Evolutionary conservation across 257 asterid genomes (phyloP).

Genomic region (Solanum clarkiae): DNA sequence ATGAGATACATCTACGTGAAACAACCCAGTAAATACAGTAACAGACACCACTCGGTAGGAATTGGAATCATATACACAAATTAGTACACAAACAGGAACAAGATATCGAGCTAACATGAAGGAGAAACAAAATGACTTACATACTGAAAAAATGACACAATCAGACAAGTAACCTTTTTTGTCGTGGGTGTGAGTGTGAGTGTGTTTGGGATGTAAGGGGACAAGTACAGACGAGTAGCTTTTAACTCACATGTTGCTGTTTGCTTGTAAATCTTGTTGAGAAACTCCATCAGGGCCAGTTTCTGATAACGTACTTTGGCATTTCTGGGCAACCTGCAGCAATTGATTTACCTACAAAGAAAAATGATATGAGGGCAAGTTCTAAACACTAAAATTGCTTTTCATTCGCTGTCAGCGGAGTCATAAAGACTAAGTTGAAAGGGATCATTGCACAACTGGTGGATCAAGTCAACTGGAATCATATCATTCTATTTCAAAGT

Average conservation of each 20-base stretch:
- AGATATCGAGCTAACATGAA: background rate
- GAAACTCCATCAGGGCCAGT: slow-evolving; percentile 81
- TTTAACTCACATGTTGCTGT: slow-evolving; percentile 69
- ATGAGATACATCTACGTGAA: background rate
- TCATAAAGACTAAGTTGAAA: background rate
- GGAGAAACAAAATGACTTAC: background rate
- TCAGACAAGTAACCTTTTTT: background rate
- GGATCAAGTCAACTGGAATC: background rate
- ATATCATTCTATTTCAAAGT: background rate
- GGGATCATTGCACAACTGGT: background rate
- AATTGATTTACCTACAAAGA: slow-evolving; percentile 75
- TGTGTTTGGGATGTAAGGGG: background rate
- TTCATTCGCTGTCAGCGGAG: background rate
- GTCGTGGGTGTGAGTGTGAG: background rate
- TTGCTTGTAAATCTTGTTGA: slow-evolving; percentile 80
- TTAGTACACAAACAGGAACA: background rate
- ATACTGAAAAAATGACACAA: background rate
- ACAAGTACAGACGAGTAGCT: background rate
- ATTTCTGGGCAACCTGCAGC: slow-evolving; percentile 92
- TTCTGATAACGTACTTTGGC: slow-evolving; percentile 83
- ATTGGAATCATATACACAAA: background rate
- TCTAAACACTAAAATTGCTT: background rate
- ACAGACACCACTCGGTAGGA: background rate
- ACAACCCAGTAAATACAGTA: background rate
- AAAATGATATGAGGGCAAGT: background rate